Percentiles rank a stretch among this genome's conserved stretches.
Evolutionary conservation across 441 rosid species (phyloP).

Genomic region (Bocquillonia castaneifolia): DNA sequence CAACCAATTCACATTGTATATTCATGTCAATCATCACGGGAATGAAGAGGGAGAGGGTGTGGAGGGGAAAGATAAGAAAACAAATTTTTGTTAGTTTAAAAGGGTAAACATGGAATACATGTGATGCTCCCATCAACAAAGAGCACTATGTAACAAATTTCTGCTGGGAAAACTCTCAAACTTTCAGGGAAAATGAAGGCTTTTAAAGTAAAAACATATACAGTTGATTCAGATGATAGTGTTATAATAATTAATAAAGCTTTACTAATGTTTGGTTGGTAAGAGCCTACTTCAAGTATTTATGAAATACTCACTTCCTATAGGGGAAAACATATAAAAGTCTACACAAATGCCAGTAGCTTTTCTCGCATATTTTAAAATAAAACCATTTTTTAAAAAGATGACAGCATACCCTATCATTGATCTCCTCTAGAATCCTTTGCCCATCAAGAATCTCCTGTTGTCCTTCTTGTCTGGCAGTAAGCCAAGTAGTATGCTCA

Average conservation of each 20-base stretch:
- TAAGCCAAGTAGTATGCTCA: conserved; percentile 44
- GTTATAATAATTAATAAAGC: background rate
- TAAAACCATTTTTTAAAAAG: background rate
- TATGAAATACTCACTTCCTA: background rate
- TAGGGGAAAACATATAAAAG: background rate
- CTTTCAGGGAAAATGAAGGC: background rate
- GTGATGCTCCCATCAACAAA: background rate
- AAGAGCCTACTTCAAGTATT: conserved; percentile 1
- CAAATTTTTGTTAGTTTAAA: no score
- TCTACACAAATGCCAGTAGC: background rate
- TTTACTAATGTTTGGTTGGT: background rate
- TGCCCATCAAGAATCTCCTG: conserved; percentile 59
- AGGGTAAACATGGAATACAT: background rate
- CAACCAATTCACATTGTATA: conserved; percentile 18
- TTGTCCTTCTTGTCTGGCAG: conserved; percentile 64
- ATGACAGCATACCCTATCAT: conserved; percentile 40
- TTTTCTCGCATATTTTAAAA: background rate
- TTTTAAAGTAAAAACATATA: background rate
- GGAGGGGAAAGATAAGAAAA: background rate
- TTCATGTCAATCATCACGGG: no score
- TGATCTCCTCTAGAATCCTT: conserved; percentile 47
- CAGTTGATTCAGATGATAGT: background rate
- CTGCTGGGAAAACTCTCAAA: no score
- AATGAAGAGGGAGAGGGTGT: conserved; percentile 2
- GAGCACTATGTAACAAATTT: background rate